phyloP scores from a whole-genome alignment of 495 filamentous ascomycete genomes.

The Neurospora sp. region DNA sequence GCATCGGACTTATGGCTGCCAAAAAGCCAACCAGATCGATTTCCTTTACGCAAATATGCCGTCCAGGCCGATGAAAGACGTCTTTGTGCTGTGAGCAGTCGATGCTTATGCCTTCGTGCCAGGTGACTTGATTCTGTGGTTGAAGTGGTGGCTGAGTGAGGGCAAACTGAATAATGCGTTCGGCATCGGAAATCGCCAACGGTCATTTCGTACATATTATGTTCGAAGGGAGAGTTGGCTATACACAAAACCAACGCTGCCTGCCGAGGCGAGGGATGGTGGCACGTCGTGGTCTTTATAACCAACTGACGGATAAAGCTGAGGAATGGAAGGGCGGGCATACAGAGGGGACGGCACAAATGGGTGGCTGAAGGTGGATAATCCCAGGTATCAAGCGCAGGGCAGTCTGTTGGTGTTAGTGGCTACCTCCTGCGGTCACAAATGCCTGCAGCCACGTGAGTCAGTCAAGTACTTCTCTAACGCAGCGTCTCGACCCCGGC shows the following conservation, averaged over 20 bases:
- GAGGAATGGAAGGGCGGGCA: not conserved
- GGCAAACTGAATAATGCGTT: not conserved
- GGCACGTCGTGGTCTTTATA: not conserved
- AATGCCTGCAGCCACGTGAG: not conserved
- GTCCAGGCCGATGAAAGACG: not conserved
- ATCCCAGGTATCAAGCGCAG: not conserved
- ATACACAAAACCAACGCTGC: not conserved
- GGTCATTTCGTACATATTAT: not conserved
- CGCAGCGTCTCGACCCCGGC: not conserved
- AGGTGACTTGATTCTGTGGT: not conserved
- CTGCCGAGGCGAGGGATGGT: not conserved
- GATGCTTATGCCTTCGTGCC: not conserved
- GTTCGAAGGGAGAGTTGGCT: not conserved
- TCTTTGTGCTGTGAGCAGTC: not conserved
- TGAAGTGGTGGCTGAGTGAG: not conserved
- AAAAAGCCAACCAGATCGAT: not conserved
- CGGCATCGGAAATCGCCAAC: not conserved
- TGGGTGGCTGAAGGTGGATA: not conserved
- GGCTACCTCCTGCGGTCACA: not conserved
- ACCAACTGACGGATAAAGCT: not conserved
- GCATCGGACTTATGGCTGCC: not conserved
- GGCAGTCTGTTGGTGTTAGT: not conserved
- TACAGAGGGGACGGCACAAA: not conserved
- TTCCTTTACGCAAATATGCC: not conserved
- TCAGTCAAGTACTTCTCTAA: not conserved